Evolutionary conservation across 331 rosid species (phyloP).

Genomic region (Acacia concinna): DNA sequence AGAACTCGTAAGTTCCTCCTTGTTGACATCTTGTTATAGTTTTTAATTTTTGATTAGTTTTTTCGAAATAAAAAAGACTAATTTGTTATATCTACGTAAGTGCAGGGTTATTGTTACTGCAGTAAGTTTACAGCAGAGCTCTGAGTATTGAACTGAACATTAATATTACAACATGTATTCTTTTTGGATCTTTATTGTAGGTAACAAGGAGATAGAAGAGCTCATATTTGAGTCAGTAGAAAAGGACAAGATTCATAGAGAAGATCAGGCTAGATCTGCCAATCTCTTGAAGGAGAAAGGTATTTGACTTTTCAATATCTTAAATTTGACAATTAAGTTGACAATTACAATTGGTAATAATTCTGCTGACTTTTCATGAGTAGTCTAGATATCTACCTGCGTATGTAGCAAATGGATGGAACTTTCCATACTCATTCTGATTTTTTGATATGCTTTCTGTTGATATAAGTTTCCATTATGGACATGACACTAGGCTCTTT

Average conservation of each 20-base stretch:
- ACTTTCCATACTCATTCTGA: slow-evolving; percentile 20
- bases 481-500: neutral
- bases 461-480: slow-evolving; percentile 20
- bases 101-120: neutral
- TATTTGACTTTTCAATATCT: slow-evolving; percentile 18
- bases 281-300: slow-evolving; percentile 71
- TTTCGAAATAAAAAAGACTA: slow-evolving; percentile 17
- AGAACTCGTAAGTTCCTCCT: slow-evolving; percentile 53
- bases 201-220: slow-evolving; percentile 63
- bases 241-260: slow-evolving; percentile 49
- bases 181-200: slow-evolving; percentile 44
- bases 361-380: slow-evolving; percentile 15
- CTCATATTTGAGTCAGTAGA: slow-evolving; percentile 57
- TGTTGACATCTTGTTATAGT: neutral
- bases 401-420: neutral
- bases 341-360: slow-evolving; percentile 10
- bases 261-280: slow-evolving; percentile 54
- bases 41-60: neutral
- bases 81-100: slow-evolving; percentile 4
- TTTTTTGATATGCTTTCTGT: slow-evolving; percentile 3
- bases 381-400: slow-evolving; percentile 22
- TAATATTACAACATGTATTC: slow-evolving; percentile 18
- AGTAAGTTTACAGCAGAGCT: neutral
- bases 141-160: neutral
- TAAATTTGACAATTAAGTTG: slow-evolving; percentile 11